Evolutionary conservation across 192 early-diverging fungal genomes (phyloP).

Genomic region (Cladochytrium replicatum): DNA sequence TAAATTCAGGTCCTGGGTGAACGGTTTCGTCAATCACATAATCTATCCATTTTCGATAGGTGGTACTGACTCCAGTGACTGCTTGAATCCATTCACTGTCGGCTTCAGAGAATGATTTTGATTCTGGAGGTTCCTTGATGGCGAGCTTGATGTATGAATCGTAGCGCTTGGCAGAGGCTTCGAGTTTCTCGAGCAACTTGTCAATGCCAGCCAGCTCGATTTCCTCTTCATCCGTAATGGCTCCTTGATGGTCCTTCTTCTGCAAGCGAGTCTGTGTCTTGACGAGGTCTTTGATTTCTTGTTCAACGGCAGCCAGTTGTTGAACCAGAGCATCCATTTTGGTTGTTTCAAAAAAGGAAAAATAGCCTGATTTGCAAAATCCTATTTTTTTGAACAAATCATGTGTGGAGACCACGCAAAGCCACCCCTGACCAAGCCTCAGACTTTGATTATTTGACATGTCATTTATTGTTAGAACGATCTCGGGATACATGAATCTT

Average conservation of each 20-base stretch:
- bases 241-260: constrained; percentile 6
- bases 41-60: not conserved
- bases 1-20: constrained; percentile 4
- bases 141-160: constrained; percentile 5
- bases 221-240: constrained; percentile 11
- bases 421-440: too few species aligned
- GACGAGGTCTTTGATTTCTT: constrained; percentile 23
- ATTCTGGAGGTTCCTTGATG: not conserved
- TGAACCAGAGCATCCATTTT: constrained; percentile 8
- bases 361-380: too few species aligned
- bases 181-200: constrained; percentile 11
- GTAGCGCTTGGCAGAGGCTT: constrained; percentile 1
- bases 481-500: too few species aligned
- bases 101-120: constrained; percentile 8
- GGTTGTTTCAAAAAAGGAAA: not conserved
- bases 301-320: constrained; percentile 12
- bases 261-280: constrained; percentile 17
- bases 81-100: constrained; percentile 10
- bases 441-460: too few species aligned
- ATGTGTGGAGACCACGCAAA: too few species aligned
- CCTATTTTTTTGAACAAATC: too few species aligned
- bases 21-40: constrained; percentile 5
- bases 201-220: constrained; percentile 12
- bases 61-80: constrained; percentile 9
- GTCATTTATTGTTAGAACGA: too few species aligned